phyloP scores from a whole-genome alignment of 2,329 filamentous ascomycete species.

The Talaromyces pinophilus region DNA sequence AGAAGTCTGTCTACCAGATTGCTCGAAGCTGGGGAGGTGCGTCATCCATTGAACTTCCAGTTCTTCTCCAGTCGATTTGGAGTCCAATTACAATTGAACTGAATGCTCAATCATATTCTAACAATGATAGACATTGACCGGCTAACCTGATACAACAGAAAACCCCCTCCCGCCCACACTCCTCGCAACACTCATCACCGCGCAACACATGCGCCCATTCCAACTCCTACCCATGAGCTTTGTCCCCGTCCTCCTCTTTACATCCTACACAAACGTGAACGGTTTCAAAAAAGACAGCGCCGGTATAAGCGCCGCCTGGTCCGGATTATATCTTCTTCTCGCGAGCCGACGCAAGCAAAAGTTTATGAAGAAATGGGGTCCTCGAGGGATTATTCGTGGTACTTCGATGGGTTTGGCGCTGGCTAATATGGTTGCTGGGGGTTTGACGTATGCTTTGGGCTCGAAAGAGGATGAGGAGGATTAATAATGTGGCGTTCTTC shows the following conservation, averaged over 20 bases:
- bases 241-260: conserved; percentile 65
- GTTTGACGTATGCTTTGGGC: conserved; percentile 49
- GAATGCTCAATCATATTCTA: not conserved
- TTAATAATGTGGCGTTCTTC: not conserved
- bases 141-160: conserved; percentile 49
- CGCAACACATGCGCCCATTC: conserved; percentile 67
- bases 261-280: conserved; percentile 65
- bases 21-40: conserved; percentile 48
- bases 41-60: conserved; percentile 16
- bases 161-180: conserved; percentile 65
- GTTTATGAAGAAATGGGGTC: conserved; percentile 49
- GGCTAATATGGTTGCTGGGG: conserved; percentile 50
- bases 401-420: conserved; percentile 49
- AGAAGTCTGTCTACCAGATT: conserved; percentile 42
- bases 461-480: conserved; percentile 42
- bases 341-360: conserved; percentile 58
- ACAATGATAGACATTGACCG: not conserved
- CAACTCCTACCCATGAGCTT: conserved; percentile 67
- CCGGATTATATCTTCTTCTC: conserved; percentile 64
- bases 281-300: conserved; percentile 64
- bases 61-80: not conserved
- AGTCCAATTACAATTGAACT: not conserved
- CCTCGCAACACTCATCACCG: conserved; percentile 66
- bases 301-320: conserved; percentile 65
- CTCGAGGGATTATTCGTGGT: conserved; percentile 48